Evolutionary conservation across 2,329 filamentous ascomycete species (phyloP), one percentile per base, ranked within the genome.

Genomic region (Ilyonectria mors-panacis): DNA sequence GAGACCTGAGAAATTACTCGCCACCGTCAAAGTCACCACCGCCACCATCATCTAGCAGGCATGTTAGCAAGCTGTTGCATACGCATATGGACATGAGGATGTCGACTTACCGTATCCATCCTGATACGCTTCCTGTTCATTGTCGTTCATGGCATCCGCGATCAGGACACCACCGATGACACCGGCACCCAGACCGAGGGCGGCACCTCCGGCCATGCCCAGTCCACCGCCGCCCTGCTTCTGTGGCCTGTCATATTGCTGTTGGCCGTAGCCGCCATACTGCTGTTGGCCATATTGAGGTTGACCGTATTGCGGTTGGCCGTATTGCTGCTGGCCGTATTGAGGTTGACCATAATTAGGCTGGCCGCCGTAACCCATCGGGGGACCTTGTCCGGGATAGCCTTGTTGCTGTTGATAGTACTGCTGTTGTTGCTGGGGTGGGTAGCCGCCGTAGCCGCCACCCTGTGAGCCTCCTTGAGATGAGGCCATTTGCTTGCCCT

Each of bases 111-210:
- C 59, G 65, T 79, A 84, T 62, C 84, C 85, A 0, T 86, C 80
- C 45, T 81, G 73, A 63, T 86, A 91, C 33, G 88, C 87, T 6
- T 89, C 84, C 66, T 91, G 81, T 71, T 93, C 81, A 53, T 86
- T 78, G 67, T 91, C 88, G 63, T 92, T 82, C 57, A 95, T 85
- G 1, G 91, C 91, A 76, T 92, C 85, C 2, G 86, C 91, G 35
- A 97, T 80, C 75, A 97, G 69, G 68, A 89, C 88, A 62, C 94
- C 94, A 73, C 94, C 95, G 1, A 97, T 75, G 77, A 97, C 77
- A 79, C 94, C 94, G 70, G 92, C 94, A 72, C 94, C 94, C 4
- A 93, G 80, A 82, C 94, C 94, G 48, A 97, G 83, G 23, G 93
- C 93, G 9, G 91, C 89, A 58, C 91, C 94, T 54, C 93, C 94